Percentiles rank a stretch among this genome's conserved stretches.
Conservation (phyloP, 441 rosid genomes). For the Jatropha multifida region DNA sequence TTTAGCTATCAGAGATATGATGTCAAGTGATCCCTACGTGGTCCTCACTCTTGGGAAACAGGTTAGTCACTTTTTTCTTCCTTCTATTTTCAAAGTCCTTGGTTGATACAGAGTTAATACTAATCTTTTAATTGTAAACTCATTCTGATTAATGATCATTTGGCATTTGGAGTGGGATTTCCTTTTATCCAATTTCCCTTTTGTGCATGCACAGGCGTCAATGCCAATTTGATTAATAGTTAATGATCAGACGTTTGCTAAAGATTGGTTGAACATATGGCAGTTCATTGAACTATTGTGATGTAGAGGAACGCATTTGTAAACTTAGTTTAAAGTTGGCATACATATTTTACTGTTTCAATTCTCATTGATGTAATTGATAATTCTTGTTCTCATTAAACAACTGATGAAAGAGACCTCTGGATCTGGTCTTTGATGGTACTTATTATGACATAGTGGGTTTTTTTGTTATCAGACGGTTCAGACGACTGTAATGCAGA, state of each 20-base stretch:
- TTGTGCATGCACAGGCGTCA: not conserved
- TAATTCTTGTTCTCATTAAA: not conserved
- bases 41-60: slow-evolving; percentile 78
- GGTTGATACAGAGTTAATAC: not conserved
- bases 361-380: not conserved
- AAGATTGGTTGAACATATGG: not conserved
- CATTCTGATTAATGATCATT: not conserved
- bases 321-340: not conserved
- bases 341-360: not conserved
- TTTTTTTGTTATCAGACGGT: slow-evolving; percentile 52
- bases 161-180: not conserved
- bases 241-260: not conserved
- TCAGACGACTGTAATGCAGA: slow-evolving; percentile 55
- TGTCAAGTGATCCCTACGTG: slow-evolving; percentile 96
- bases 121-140: not conserved
- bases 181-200: not conserved
- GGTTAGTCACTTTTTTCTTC: slow-evolving; percentile 40
- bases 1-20: slow-evolving; percentile 95
- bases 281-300: not conserved
- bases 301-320: not conserved
- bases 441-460: slow-evolving; percentile 15
- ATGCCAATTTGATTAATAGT: not conserved
- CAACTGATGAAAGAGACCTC: slow-evolving; percentile 2
- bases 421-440: not conserved
- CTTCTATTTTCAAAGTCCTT: not conserved